Evolutionary conservation across 495 filamentous ascomycete species (phyloP), one percentile per base, ranked within the genome.

Genomic region (Podospora fimiseda): DNA sequence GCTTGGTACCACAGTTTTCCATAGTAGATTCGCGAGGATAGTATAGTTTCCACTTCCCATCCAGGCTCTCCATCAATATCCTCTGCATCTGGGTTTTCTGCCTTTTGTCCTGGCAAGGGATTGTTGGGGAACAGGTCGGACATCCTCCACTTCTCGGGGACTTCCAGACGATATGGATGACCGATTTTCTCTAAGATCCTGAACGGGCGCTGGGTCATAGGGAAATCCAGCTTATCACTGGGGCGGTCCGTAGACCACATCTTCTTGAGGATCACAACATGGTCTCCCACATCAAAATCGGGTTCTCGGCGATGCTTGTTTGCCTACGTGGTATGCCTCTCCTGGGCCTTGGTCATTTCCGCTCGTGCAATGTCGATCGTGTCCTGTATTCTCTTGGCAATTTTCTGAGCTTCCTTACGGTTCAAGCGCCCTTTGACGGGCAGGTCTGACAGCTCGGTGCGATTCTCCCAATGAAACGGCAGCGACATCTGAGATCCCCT

Each of bases 231-330:
- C 27, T 59, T 59, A 21, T 55, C 48, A 18, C 20, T 51, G 2
- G 52, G 57, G 14, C 49, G 21, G 23, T 48, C 21, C 3, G 37
- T 51, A 2, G 40, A 22, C n/a, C 43, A 20, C 4, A 21, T 18
- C 16, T 30, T n/a, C n/a, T 59, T 55, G 13, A 56, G 0, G n/a
- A 59, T 56, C 9, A 52, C 40, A 1, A 59, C 44, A 11, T 14
- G 41, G 19, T 59, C 37, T 1, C 41, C 48, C 1, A 55, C 43
- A n/a, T 48, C 15, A 22, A 59, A 56, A 24, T 59, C 52, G 14
- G 52, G 57, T 9, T 59, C 49, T 2, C 44, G 22, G 3, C 44
- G 52, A 11, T 46, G 15, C 14, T 33, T 13, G 22, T 59, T 59
- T 13, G 40, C 48, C 43, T 59, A 11, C 9, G 13, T 6, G 2